Conservation (phyloP, 768 basidiomycete species). For the Mycena leptocephala region DNA sequence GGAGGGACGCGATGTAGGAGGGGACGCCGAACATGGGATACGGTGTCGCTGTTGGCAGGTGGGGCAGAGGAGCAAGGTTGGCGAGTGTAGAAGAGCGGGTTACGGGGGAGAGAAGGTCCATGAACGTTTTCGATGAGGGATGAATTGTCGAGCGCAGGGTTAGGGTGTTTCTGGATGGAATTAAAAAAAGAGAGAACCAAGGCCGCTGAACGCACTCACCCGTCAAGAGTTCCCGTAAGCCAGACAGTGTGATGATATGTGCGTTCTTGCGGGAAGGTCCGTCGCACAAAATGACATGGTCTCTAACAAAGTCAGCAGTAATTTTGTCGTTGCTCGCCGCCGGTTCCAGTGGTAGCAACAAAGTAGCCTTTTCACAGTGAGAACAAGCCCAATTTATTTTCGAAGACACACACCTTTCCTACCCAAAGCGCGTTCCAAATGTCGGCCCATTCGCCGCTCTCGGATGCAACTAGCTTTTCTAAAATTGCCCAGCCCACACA, state of each 20-base stretch:
- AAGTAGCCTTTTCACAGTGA: conserved; percentile 71
- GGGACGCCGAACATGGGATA: conserved; percentile 68
- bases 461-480: conserved; percentile 74
- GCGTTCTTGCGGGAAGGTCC: conserved; percentile 62
- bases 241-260: conserved; percentile 85
- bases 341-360: conserved; percentile 84
- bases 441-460: conserved; percentile 79
- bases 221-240: conserved; percentile 78
- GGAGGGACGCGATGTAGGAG: conserved; percentile 60
- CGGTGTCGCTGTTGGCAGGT: conserved; percentile 48
- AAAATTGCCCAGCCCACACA: conserved; percentile 86
- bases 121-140: conserved; percentile 58
- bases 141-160: conserved; percentile 63
- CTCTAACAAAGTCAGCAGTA: conserved; percentile 84
- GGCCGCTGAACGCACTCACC: conserved; percentile 59
- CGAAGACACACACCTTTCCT: conserved; percentile 71
- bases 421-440: conserved; percentile 76
- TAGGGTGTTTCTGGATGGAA: conserved; percentile 54
- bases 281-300: conserved; percentile 85
- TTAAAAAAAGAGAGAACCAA: background rate
- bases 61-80: conserved; percentile 72
- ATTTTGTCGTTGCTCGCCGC: conserved; percentile 68
- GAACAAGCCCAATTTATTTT: background rate
- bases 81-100: conserved; percentile 51
- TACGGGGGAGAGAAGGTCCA: conserved; percentile 54